phyloP scores from a whole-genome alignment of 108 stramenopile genomes.

The Cyclotella choctawhatcheeana region DNA sequence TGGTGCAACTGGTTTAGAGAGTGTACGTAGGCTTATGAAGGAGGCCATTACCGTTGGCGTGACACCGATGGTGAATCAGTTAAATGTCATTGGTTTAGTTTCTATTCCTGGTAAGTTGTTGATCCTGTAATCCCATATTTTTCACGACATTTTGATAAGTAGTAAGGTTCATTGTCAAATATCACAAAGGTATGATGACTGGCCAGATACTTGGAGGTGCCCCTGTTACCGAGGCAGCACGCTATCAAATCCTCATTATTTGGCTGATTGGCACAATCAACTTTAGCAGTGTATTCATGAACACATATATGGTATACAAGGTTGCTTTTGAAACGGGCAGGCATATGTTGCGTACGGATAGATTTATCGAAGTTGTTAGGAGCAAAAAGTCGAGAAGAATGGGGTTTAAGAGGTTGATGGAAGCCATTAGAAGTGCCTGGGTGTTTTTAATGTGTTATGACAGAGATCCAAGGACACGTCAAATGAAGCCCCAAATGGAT shows the following conservation, averaged over 20 bases:
- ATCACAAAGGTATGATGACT: constrained; percentile 83
- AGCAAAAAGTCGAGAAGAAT: constrained; percentile 26
- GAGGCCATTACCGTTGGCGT: constrained; percentile 57
- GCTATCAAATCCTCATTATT: constrained; percentile 89
- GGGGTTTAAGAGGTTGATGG: neutral
- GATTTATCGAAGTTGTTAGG: constrained; percentile 40
- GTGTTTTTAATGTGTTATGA: constrained; percentile 18
- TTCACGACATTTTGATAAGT: no score
- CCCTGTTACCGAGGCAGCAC: constrained; percentile 79
- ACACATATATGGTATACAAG: constrained; percentile 52
- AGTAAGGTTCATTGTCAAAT: no score
- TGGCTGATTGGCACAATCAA: constrained; percentile 75
- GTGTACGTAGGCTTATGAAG: constrained; percentile 48
- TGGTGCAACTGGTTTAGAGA: constrained; percentile 66
- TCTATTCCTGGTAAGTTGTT: constrained; percentile 80
- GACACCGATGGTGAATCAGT: constrained; percentile 61
- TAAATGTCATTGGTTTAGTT: constrained; percentile 84
- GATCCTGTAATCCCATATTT: no score
- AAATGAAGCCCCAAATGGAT: neutral
- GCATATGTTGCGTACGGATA: constrained; percentile 47
- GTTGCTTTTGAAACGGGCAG: constrained; percentile 64
- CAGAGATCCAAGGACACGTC: constrained; percentile 1
- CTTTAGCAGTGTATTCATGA: constrained; percentile 38
- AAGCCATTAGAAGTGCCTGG: neutral
- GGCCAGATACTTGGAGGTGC: constrained; percentile 91